Percentiles rank a stretch among this genome's conserved stretches.
Conservation (phyloP, 164 flowering plant genomes). For the Annona squamosa region DNA sequence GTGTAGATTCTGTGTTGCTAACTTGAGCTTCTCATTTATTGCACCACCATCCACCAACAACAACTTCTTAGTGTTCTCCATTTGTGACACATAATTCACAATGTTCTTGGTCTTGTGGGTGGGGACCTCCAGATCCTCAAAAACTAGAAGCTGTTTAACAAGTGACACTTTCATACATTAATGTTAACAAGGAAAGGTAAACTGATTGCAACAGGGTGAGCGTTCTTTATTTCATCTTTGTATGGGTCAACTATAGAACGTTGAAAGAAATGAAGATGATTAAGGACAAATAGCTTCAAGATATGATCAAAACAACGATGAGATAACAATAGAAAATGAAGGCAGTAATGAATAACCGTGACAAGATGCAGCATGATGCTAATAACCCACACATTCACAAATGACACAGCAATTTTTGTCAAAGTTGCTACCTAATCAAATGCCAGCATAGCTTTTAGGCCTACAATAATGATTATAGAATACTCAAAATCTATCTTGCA, state of each 20-base stretch:
- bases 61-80: slow-evolving; percentile 70
- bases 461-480: too few relatives aligned
- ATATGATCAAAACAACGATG: neutral
- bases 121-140: slow-evolving; percentile 75
- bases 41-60: slow-evolving; percentile 84
- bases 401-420: too few relatives aligned
- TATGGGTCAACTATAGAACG: neutral
- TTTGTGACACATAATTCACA: slow-evolving; percentile 53
- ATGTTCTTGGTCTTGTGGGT: slow-evolving; percentile 94
- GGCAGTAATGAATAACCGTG: too few relatives aligned
- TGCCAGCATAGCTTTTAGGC: too few relatives aligned
- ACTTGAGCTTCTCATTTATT: slow-evolving; percentile 64
- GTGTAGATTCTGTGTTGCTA: slow-evolving; percentile 81
- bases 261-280: neutral
- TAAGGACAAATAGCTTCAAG: neutral
- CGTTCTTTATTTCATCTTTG: neutral
- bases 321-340: too few relatives aligned
- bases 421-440: too few relatives aligned
- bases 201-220: neutral
- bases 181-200: neutral
- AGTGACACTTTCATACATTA: neutral
- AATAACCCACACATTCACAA: too few relatives aligned
- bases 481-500: too few relatives aligned
- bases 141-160: slow-evolving; percentile 59
- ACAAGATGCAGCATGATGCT: too few relatives aligned